Evolutionary conservation across 2,329 filamentous ascomycete species (phyloP), one percentile per base, ranked within the genome.

Genomic region (Trichophyton verrucosum): DNA sequence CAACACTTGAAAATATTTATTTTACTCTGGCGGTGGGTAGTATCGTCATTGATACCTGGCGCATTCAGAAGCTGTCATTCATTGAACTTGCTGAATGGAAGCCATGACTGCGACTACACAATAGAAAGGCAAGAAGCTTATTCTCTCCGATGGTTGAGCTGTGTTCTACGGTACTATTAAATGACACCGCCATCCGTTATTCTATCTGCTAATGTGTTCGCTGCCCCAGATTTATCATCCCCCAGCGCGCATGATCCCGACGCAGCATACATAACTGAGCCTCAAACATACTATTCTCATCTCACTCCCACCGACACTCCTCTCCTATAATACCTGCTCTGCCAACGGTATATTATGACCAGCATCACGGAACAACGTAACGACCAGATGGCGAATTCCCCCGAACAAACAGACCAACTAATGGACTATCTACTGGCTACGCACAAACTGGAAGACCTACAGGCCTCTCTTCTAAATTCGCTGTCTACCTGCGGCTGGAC

Each of bases 401-500:
- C 77, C 61, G 74, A 77, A 60, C 72, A 73, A 59, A 71, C 74
- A 69, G 68, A 70, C 61, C 67, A 71, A 63, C 68, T 72, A 66
- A 68, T 77, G 68, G 68, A 72, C 68, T 77, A 74, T 47, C 78
- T 83, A 46, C 74, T 77, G 57, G 69, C 73, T 63, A 74, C 75
- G 38, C 73, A 75, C 66, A 77, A 79, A 60, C 79, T 85, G 65
- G 76, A 78, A 67, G 78, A 79, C 67, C 81, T 86, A 49, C 81
- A 84, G 67, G 66, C 73, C 42, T 76, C 77, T 1, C 75, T 86
- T 27, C 75, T 79, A 62, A 77, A 82, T 66, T 77, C 78, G 22
- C 76, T 85, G 9, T 78, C 82, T 66, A 76, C 80, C 59, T 72
- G 75, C n/a, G 82, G 82, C 65, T 86, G 82, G 82, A 80, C 80